A percentile compares a stretch with the other conserved stretches of the same genome.
Evolutionary conservation across 495 filamentous ascomycete genomes (phyloP).

Genomic region (Beverwykella pulmonaria): DNA sequence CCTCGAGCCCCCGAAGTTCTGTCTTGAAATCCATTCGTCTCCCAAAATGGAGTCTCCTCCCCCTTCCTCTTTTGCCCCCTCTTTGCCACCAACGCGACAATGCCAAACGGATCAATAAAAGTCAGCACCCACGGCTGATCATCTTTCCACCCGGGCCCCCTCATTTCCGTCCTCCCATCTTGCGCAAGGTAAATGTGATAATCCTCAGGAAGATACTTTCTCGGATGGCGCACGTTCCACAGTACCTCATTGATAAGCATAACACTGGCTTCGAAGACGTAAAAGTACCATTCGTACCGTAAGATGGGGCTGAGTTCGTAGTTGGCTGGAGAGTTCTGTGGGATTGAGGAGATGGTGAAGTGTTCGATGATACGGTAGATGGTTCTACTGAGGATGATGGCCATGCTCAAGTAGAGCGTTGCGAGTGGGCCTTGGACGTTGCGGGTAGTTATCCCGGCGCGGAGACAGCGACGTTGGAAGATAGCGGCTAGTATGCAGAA

Average conservation of each 20-base stretch:
- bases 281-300: constrained; percentile 73
- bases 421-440: constrained; percentile 58
- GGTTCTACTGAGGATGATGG: constrained; percentile 62
- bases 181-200: constrained; percentile 65
- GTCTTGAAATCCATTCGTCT: not conserved
- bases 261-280: constrained; percentile 65
- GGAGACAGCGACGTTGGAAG: constrained; percentile 62
- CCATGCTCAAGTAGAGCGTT: constrained; percentile 65
- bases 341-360: constrained; percentile 49
- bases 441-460: constrained; percentile 52
- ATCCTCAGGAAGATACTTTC: constrained; percentile 60
- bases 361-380: constrained; percentile 71
- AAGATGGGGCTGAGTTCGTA: constrained; percentile 56
- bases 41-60: not conserved
- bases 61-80: not conserved
- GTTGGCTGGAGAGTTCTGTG: not conserved
- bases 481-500: constrained; percentile 59
- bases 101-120: not conserved
- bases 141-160: constrained; percentile 44
- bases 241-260: constrained; percentile 60
- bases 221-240: constrained; percentile 65
- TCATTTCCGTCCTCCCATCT: constrained; percentile 68
- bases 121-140: not conserved
- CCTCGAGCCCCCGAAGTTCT: no score
- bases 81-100: not conserved